Base-by-base conservation (phyloP, 495 filamentous ascomycete genomes). In the Amphirosellinia nigrospora region DNA sequence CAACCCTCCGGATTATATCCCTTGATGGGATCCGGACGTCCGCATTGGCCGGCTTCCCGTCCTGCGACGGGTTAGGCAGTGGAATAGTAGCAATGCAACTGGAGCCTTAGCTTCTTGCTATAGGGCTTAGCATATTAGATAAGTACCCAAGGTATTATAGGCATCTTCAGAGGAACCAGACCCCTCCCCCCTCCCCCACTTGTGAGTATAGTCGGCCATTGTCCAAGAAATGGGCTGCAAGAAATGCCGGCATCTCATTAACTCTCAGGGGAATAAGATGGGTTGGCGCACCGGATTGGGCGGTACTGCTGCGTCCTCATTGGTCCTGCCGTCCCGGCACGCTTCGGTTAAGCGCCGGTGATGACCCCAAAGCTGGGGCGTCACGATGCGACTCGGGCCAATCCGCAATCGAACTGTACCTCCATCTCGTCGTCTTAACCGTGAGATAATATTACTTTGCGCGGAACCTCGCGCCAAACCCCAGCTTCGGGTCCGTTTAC, bases 311-410 rank as follows among this genome's bases (percentile, higher is more conserved):
- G 53, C 19, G 16, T 2, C 61, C 66, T 50, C 55, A 68, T 68
- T 68, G 66, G 66, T 13, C 8, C 13, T 13, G 19, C 32, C 9
- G n/a, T n/a, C 45, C 36, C 11, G 34, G 19, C 13, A 9, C 13
- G 41, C 23, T 19, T 61, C 55, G 55, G 41, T 13, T 68, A 68
- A 68, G 66, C 66, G 66, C 66, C 66, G 55, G 66, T 60, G 66
- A 59, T 23, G 55, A 28, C 43, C 55, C 50, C 39, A 38, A n/a
- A 60, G 9, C 41, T 16, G 52, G 52, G 64, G 64, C 23, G 34
- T 65, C 64, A 46, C 55, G 41, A 19, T n/a, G 19, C n/a, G 3
- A 19, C 28, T 38, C 0, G 21, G 66, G 30, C 66, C 66, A 68
- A 68, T 68, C 55, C 66, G 41, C 41, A 28, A 28, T 28, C 39